Evolutionary conservation across 1,139 yeast genomes (phyloP), one percentile per base, ranked within the genome.

Genomic region (Candida sp.): DNA sequence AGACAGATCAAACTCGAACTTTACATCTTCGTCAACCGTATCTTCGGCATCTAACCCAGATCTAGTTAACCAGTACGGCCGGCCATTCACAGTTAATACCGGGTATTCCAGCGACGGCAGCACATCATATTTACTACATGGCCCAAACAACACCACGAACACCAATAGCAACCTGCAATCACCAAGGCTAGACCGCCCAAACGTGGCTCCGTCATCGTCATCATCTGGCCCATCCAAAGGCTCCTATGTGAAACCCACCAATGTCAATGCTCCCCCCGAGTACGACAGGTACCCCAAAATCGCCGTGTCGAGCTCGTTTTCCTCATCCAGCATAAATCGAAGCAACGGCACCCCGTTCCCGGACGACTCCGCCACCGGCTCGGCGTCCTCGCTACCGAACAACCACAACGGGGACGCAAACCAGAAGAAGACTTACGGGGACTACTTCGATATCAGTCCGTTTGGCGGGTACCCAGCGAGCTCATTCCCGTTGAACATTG

Each of bases 381-480:
- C 45, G 25, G 23, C 35, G 8, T 8, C 47, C 25, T 30, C 47
- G 3, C 28, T 38, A 38, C 7, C 30, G 30, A 38, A 38, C 27
- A 37, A 37, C 17, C 17, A 17, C 11, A 37, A 37, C 27, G 26
- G 7, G 11, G n/a, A 33, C 11, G 17, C 17, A 17, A 8, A 23
- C 32, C 11, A 31, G 23, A 40, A 40, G 28, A 25, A n/a, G 7
- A 12, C 35, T 17, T 32, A 35, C 12, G 26, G 30, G 5, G 22
- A 46, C 41, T 47, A 43, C 12, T 47, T 27, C 44, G 78, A 75
- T 52, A 77, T 86, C 59, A 84, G 92, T 48, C 98, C 98, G 3
- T 92, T 92, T 73, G 98, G 98, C 50, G 98, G 98, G 11, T 92
- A 90, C 67, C 98, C 98, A 1, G 96, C 97, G 5, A 78, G 90